Conservation (phyloP, 73 alveolate genomes). For the Paraurostyla sp. region DNA sequence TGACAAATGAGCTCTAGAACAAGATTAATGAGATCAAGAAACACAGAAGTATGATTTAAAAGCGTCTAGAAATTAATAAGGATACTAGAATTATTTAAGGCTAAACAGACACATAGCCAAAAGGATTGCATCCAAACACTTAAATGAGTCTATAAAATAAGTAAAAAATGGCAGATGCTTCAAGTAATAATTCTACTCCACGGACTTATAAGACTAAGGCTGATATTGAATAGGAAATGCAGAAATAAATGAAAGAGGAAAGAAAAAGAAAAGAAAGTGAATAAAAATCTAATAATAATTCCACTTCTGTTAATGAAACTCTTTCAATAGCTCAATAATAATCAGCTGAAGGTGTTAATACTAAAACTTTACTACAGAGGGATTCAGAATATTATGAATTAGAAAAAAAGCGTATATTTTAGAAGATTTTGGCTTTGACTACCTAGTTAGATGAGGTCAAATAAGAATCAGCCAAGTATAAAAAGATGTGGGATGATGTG, state of each 20-base stretch:
- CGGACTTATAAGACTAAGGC: background rate
- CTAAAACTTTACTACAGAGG: slow-evolving; percentile 29
- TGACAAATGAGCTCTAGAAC: slow-evolving; percentile 31
- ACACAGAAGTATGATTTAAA: slow-evolving; percentile 29
- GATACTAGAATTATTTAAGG: background rate
- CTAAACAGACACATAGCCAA: background rate
- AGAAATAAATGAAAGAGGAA: background rate
- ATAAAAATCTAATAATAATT: too few species aligned
- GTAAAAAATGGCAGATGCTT: background rate
- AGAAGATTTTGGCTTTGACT: slow-evolving; percentile 48
- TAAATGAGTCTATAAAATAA: background rate
- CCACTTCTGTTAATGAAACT: background rate
- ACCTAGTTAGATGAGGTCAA: slow-evolving; percentile 49
- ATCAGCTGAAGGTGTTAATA: background rate
- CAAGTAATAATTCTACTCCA: slow-evolving; percentile 40
- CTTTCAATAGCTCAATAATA: background rate
- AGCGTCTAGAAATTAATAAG: background rate
- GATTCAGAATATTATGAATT: slow-evolving; percentile 55
- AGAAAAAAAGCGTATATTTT: slow-evolving; percentile 36
- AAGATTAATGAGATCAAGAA: slow-evolving; percentile 45
- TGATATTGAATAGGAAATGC: background rate
- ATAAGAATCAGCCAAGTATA: slow-evolving; percentile 35
- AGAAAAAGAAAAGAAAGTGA: background rate
- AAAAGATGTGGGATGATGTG: slow-evolving; percentile 55
- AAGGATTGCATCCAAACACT: background rate